Percentiles rank a stretch among this genome's conserved stretches.
Conservation (phyloP, 129 eudicot genomes). For the Rutidosis leptorrhynchoides region DNA sequence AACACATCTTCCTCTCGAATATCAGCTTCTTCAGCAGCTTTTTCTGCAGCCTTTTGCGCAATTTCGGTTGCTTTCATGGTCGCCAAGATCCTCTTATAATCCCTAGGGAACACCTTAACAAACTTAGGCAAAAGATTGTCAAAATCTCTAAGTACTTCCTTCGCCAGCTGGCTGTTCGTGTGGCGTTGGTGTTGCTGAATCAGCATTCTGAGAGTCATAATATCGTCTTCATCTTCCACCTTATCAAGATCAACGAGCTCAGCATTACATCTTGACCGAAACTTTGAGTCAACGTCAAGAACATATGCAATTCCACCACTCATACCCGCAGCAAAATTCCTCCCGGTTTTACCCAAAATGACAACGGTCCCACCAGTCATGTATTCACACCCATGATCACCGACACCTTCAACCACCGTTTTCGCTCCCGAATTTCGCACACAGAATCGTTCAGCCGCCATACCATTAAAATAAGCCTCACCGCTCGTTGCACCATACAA, state of each 20-base stretch:
- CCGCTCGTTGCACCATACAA: conserved; percentile 86
- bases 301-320: conserved; percentile 96
- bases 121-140: conserved; percentile 70
- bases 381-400: conserved; percentile 98
- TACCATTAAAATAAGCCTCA: conserved; percentile 95
- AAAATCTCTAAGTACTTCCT: conserved; percentile 78
- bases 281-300: conserved; percentile 70
- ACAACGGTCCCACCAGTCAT: conserved; percentile 96
- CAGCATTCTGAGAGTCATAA: conserved; percentile 78
- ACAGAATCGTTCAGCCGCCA: conserved; percentile 97
- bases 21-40: conserved; percentile 58
- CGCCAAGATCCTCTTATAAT: conserved; percentile 69
- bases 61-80: conserved; percentile 49
- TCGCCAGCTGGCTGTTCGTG: conserved; percentile 82
- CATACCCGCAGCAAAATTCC: conserved; percentile 99
- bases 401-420: conserved; percentile 98
- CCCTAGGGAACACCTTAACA: conserved; percentile 88
- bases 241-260: conserved; percentile 97
- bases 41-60: conserved; percentile 48
- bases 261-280: conserved; percentile 66
- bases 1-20: conserved; percentile 63
- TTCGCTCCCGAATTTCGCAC: conserved; percentile 94
- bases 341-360: conserved; percentile 81
- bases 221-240: conserved; percentile 86
- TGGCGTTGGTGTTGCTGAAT: conserved; percentile 92